Evolutionary conservation across 768 basidiomycete species (phyloP).

Genomic region (Leccinum fibrillosum): DNA sequence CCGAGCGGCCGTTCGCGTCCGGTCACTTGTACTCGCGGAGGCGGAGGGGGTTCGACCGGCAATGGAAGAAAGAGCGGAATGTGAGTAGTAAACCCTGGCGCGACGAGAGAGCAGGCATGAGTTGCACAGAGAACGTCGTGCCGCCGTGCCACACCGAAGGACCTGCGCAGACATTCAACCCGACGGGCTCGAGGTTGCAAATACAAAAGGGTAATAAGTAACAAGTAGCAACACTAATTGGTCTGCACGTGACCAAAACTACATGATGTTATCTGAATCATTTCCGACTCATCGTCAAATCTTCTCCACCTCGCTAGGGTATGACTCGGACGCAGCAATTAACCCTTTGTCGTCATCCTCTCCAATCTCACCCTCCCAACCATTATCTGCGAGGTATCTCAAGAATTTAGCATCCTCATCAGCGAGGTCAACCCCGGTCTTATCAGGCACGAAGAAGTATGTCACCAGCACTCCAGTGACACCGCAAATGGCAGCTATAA

Average conservation of each 20-base stretch:
- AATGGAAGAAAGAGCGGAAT: slow-evolving; percentile 16
- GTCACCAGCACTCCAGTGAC: slow-evolving; percentile 60
- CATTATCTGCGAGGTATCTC: slow-evolving; percentile 56
- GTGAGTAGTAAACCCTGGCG: slow-evolving; percentile 25
- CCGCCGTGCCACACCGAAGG: slow-evolving; percentile 11
- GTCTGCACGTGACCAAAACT: slow-evolving; percentile 17
- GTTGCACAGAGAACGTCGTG: slow-evolving; percentile 18
- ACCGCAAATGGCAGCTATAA: slow-evolving; percentile 67
- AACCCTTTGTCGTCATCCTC: slow-evolving; percentile 44
- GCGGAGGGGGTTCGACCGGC: slow-evolving; percentile 1
- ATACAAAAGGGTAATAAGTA: not conserved
- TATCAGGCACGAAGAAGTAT: slow-evolving; percentile 66
- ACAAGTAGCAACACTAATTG: not conserved
- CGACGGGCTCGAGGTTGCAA: not conserved
- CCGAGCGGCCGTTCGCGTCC: slow-evolving; percentile 1
- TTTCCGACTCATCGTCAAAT: not conserved
- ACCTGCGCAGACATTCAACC: slow-evolving; percentile 20
- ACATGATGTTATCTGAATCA: too few species aligned
- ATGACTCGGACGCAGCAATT: slow-evolving; percentile 13
- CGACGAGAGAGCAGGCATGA: slow-evolving; percentile 13
- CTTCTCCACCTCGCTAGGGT: slow-evolving; percentile 10
- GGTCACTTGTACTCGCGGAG: not conserved
- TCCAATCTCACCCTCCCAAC: slow-evolving; percentile 64
- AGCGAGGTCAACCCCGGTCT: slow-evolving; percentile 63
- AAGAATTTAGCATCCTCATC: slow-evolving; percentile 65